Evolutionary conservation across 169 alveolate genomes (phyloP).

Genomic region (Theileria equi): DNA sequence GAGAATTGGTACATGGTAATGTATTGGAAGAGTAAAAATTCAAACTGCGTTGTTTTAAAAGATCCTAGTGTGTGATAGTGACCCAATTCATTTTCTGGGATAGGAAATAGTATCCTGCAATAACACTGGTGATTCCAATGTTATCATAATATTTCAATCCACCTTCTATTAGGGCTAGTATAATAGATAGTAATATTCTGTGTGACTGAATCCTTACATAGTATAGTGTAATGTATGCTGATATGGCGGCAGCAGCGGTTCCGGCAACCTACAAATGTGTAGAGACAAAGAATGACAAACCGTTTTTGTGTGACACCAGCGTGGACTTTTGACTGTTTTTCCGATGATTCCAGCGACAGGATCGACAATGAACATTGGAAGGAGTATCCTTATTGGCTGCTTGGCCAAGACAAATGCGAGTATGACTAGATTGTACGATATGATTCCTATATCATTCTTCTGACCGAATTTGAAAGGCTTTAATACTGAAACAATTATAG

Average conservation of each 20-base stretch:
- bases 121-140: conserved; percentile 26
- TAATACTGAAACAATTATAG: conserved; percentile 9
- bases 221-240: conserved; percentile 20
- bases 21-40: too few species aligned
- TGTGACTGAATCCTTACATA: conserved; percentile 16
- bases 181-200: conserved; percentile 11
- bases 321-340: background rate
- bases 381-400: conserved; percentile 31
- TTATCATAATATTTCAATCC: conserved; percentile 27
- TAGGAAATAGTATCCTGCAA: conserved; percentile 14
- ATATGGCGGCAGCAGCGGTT: conserved; percentile 24
- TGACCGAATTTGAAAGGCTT: conserved; percentile 36
- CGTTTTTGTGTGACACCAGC: conserved; percentile 53
- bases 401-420: conserved; percentile 3
- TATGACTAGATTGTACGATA: conserved; percentile 34
- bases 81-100: too few species aligned
- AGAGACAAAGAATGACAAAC: conserved; percentile 8
- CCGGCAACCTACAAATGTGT: conserved; percentile 24
- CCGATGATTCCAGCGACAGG: conserved; percentile 55
- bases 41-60: too few species aligned
- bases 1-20: too few species aligned
- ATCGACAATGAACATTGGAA: conserved; percentile 57
- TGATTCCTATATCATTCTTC: conserved; percentile 48
- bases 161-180: conserved; percentile 32
- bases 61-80: too few species aligned